Base-by-base conservation (phyloP, 495 filamentous ascomycete species). In the Neurospora pannonica region DNA sequence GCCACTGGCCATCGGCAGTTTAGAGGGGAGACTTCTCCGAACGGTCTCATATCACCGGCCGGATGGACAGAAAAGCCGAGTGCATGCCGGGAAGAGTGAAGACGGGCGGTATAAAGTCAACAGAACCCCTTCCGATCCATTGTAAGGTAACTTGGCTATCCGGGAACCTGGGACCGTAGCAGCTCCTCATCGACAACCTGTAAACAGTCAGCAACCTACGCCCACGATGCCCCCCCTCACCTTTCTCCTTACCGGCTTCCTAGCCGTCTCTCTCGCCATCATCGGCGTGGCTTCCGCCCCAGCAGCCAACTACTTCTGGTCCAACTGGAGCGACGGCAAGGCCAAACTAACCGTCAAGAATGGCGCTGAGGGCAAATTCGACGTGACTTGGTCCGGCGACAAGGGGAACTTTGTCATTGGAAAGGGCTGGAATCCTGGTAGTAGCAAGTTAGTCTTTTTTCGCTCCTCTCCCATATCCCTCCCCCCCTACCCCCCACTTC, bases 391-490 rank as follows among this genome's bases (percentile, higher is more conserved):
- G 90, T 76, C 76, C 3, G 80, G 77, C 2, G 86, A 87, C 77
- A 84, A 83, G 42, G 89, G 88, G 46, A 90, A 91, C 82, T 90
- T 91, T 76, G 89, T 91, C 10, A 88, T 85, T 36, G 91, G 91
- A 70, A 91, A 89, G 81, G 89, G 88, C 6, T 91, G 89, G 89
- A 85, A 85, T 74, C 84, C 88, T 10, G 89, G 89, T 8, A 79
- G 76, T 31, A 67, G 46, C n/a, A 74, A 74, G 78, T 78, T 75
- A 13, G 24, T 13, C 21, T 13, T n/a, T 36, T n/a, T 24, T 37
- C 13, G 4, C 28, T 28, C 11, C 11, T 11, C 38, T 43, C 38
- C 19, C n/a, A n/a, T n/a, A n/a, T n/a, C n/a, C n/a, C 34, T 5
- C 6, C 54, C 10, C 11, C 70, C n/a, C n/a, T 0, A 21, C n/a